Conservation (phyloP, 495 filamentous ascomycete species). For the Penicillium lagena region DNA sequence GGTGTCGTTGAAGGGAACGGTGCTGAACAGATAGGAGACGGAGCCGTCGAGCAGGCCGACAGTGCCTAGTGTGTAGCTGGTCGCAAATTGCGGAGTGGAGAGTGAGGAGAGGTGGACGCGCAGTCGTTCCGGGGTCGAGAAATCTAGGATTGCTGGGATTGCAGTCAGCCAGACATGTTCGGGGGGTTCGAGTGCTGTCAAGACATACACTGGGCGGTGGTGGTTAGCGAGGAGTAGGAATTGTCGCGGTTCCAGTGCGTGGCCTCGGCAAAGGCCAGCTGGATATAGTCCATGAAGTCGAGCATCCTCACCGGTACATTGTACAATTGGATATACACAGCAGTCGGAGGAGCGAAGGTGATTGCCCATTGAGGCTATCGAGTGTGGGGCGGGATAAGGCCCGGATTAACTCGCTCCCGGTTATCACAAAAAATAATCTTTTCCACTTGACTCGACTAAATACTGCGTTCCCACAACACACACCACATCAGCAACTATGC, state of each 20-base stretch:
- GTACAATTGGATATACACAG: background rate
- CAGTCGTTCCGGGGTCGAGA: slow-evolving; percentile 75
- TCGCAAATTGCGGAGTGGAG: slow-evolving; percentile 83
- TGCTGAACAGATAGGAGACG: slow-evolving; percentile 85
- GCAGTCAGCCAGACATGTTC: background rate
- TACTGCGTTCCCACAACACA: slow-evolving; percentile 1
- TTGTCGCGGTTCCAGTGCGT: slow-evolving; percentile 91
- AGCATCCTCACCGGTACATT: slow-evolving; percentile 56
- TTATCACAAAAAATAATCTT: slow-evolving; percentile 36
- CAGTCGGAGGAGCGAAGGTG: slow-evolving; percentile 13
- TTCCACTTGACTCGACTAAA: slow-evolving; percentile 2
- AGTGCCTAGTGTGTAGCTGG: slow-evolving; percentile 79
- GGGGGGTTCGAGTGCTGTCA: too few species aligned
- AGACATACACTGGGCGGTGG: slow-evolving; percentile 68
- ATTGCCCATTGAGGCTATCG: slow-evolving; percentile 29
- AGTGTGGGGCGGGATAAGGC: slow-evolving; percentile 27
- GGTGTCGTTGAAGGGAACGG: slow-evolving; percentile 56
- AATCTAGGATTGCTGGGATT: slow-evolving; percentile 68
- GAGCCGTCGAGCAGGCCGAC: slow-evolving; percentile 86
- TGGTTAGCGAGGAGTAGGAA: slow-evolving; percentile 80
- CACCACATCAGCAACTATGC: slow-evolving; percentile 57
- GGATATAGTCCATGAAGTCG: slow-evolving; percentile 97
- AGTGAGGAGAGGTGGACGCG: slow-evolving; percentile 76
- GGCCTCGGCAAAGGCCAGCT: slow-evolving; percentile 81
- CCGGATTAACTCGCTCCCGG: slow-evolving; percentile 33